These are phyloP conservation scores for Funneliformis caledonium DNA, from an alignment of 371 early-diverging fungal species.

Conservation along the genomic window DNA sequence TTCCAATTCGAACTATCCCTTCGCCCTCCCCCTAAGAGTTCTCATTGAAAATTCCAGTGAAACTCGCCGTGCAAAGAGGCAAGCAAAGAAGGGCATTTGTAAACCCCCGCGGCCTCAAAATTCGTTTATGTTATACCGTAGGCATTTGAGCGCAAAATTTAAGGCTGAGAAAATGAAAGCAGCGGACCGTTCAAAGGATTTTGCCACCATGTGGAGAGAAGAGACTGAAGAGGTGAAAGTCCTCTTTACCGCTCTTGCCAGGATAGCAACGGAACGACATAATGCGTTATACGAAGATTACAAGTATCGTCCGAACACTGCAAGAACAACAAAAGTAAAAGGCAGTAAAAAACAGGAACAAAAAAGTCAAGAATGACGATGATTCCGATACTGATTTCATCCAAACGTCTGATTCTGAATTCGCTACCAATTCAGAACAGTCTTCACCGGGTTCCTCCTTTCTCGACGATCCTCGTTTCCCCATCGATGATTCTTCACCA, in stretches of 20 bases:
- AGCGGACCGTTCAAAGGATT: background rate
- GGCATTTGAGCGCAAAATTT: background rate
- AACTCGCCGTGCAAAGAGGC: background rate
- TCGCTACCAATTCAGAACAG: too few relatives aligned
- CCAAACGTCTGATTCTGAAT: too few relatives aligned
- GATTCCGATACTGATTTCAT: too few relatives aligned
- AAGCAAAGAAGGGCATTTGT: background rate
- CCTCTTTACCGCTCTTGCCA: background rate
- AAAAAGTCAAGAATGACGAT: too few relatives aligned
- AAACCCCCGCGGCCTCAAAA: background rate
- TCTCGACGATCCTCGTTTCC: too few relatives aligned
- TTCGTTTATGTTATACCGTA: background rate
- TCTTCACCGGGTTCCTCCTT: too few relatives aligned
- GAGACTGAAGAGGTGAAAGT: background rate
- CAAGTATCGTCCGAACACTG: background rate
- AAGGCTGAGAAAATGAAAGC: background rate
- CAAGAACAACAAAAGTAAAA: background rate
- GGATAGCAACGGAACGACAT: background rate
- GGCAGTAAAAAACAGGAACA: too few relatives aligned
- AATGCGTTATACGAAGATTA: background rate
- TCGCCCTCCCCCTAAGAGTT: fast-evolving
- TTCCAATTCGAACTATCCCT: background rate
- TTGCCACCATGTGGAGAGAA: background rate
- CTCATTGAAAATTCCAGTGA: background rate
- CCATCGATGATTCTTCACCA: too few relatives aligned